Evolutionary conservation across 106 monocot species (phyloP).

Genomic region (Gastrodia elata): DNA sequence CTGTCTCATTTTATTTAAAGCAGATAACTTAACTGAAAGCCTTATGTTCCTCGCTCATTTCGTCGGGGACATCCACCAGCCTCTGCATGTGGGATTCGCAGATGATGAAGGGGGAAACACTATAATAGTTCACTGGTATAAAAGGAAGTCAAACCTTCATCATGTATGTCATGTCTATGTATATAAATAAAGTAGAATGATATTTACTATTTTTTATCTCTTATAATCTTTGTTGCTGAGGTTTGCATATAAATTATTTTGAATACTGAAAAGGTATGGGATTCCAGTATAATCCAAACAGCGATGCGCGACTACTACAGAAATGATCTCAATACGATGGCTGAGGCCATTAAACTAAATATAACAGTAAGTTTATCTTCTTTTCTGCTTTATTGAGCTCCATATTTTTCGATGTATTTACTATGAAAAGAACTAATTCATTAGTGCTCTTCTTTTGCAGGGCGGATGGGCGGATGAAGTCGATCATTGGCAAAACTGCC

Average conservation of each 20-base stretch:
- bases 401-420: not conserved
- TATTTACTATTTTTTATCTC: not conserved
- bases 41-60: conserved; percentile 89
- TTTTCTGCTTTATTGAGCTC: not conserved
- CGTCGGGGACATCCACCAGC: conserved; percentile 68
- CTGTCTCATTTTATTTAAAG: not conserved
- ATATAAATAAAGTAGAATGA: no score
- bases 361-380: conserved; percentile 39
- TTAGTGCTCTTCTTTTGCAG: conserved; percentile 16
- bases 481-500: conserved; percentile 50
- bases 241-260: not conserved
- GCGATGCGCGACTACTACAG: conserved; percentile 47
- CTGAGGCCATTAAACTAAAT: conserved; percentile 33
- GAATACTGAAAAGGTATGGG: conserved; percentile 47
- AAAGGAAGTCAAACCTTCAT: conserved; percentile 68
- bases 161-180: conserved; percentile 44
- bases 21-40: conserved; percentile 68
- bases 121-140: conserved; percentile 68
- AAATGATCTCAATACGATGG: conserved; percentile 35
- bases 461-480: conserved; percentile 50
- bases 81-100: conserved; percentile 49
- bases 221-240: not conserved
- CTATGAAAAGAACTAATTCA: not conserved
- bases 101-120: conserved; percentile 77
- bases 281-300: conserved; percentile 42